Evolutionary conservation across 2,329 filamentous ascomycete species (phyloP).

Genomic region (Ceratocystis diversiconidia): DNA sequence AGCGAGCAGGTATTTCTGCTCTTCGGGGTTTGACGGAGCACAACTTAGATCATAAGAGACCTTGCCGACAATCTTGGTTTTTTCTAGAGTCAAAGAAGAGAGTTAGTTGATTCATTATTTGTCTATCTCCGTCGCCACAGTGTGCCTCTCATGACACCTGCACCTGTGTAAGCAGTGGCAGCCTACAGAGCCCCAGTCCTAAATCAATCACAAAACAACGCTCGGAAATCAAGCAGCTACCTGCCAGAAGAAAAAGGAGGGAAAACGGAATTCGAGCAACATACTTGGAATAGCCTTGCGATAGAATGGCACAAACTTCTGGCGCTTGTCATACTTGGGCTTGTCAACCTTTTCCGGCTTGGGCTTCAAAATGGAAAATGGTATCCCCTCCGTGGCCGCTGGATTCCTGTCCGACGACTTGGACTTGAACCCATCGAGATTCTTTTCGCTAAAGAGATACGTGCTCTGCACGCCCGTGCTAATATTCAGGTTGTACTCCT

Average conservation of each 20-base stretch:
- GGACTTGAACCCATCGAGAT: conserved; percentile 43
- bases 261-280: not conserved
- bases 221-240: no score
- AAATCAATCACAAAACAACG: not conserved
- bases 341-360: conserved; percentile 32
- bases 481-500: conserved; percentile 72
- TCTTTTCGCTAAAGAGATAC: conserved; percentile 74
- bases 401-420: conserved; percentile 43
- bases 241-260: not conserved
- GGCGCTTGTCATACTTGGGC: conserved; percentile 30
- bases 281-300: conserved; percentile 51
- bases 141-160: not conserved
- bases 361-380: conserved; percentile 38
- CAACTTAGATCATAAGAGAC: conserved; percentile 65
- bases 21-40: conserved; percentile 55
- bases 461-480: conserved; percentile 59
- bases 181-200: not conserved
- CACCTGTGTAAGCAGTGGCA: not conserved
- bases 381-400: conserved; percentile 44
- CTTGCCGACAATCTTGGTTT: conserved; percentile 59
- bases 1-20: conserved; percentile 50
- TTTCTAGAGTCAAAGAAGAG: conserved; percentile 37
- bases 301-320: conserved; percentile 43
- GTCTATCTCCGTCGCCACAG: not conserved
- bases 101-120: no score